These are phyloP conservation scores for Pichia manshurica DNA, from an alignment of 805 yeast genomes.

Conservation along the genomic window DNA sequence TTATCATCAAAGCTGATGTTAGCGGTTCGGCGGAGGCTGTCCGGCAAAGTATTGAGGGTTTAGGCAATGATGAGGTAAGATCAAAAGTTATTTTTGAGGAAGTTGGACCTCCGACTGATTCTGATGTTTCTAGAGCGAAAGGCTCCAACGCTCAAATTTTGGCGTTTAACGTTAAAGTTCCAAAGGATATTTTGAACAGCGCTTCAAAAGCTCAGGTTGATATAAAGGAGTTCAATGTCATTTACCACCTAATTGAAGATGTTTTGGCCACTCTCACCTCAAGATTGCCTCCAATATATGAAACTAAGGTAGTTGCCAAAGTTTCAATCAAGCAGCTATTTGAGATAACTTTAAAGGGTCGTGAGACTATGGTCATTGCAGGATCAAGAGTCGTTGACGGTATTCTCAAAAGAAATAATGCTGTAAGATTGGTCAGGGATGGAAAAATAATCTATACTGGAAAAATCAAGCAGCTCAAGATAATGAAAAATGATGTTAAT, in stretches of 20 bases:
- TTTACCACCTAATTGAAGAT: slow-evolving; percentile 81
- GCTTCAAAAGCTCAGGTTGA: slow-evolving; percentile 55
- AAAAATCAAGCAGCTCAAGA: slow-evolving; percentile 64
- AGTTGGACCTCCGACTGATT: slow-evolving; percentile 71
- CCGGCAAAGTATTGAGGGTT: slow-evolving; percentile 64
- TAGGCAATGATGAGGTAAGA: slow-evolving; percentile 85
- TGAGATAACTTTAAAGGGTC: slow-evolving; percentile 54
- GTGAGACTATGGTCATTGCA: slow-evolving; percentile 60
- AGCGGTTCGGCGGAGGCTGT: slow-evolving; percentile 95
- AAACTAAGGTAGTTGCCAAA: slow-evolving; percentile 59
- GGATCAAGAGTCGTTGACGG: slow-evolving; percentile 83
- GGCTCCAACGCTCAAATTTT: slow-evolving; percentile 68
- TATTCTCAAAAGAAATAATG: slow-evolving; percentile 50
- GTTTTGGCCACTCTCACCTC: slow-evolving; percentile 61
- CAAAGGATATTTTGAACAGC: slow-evolving; percentile 53
- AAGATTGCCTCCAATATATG: slow-evolving; percentile 59
- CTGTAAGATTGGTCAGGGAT: slow-evolving; percentile 33
- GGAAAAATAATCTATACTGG: slow-evolving; percentile 44
- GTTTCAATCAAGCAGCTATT: slow-evolving; percentile 69
- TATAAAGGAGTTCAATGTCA: slow-evolving; percentile 66
- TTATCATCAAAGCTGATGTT: slow-evolving; percentile 84
- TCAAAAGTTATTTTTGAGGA: slow-evolving; percentile 64
- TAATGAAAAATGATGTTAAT: slow-evolving; percentile 69
- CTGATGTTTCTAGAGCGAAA: slow-evolving; percentile 62
- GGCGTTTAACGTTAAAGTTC: slow-evolving; percentile 69